Evolutionary conservation across 192 early-diverging fungal species (phyloP).

Genomic region (Coemansia sp.): DNA sequence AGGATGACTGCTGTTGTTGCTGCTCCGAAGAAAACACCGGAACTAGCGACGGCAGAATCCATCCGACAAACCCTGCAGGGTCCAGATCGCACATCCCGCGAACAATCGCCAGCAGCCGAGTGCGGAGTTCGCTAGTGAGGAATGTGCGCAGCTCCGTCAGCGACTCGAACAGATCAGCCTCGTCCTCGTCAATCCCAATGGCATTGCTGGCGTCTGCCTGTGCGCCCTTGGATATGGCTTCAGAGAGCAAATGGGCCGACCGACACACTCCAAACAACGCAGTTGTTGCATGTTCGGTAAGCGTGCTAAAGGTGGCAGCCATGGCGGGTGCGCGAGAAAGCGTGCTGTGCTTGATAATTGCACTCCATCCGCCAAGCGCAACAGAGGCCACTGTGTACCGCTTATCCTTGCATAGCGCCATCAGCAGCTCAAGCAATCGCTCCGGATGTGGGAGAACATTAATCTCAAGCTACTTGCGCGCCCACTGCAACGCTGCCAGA

Average conservation of each 20-base stretch:
- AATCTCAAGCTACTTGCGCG: slow-evolving; percentile 29
- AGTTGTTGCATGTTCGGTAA: slow-evolving; percentile 36
- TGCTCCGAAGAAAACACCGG: slow-evolving; percentile 15
- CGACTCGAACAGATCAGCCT: slow-evolving; percentile 37
- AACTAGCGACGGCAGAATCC: slow-evolving; percentile 43
- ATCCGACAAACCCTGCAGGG: slow-evolving; percentile 43
- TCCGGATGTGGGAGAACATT: slow-evolving; percentile 11
- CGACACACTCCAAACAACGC: slow-evolving; percentile 35
- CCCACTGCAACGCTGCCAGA: slow-evolving; percentile 42
- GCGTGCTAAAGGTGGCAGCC: slow-evolving; percentile 13
- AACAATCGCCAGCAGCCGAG: slow-evolving; percentile 34
- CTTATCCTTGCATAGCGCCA: slow-evolving; percentile 24
- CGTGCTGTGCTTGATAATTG: slow-evolving; percentile 24
- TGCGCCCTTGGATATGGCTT: not conserved
- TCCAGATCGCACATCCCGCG: slow-evolving; percentile 43
- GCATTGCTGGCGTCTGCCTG: not conserved
- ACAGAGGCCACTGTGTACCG: slow-evolving; percentile 30
- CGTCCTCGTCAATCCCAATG: slow-evolving; percentile 18
- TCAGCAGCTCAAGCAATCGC: slow-evolving; percentile 30
- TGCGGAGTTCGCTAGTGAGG: slow-evolving; percentile 33
- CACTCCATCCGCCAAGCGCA: slow-evolving; percentile 34
- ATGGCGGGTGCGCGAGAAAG: slow-evolving; percentile 25
- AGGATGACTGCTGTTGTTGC: not conserved
- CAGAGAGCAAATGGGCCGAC: slow-evolving; percentile 16
- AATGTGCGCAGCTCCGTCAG: slow-evolving; percentile 34